Evolutionary conservation across 1,284 basidiomycete species (phyloP), one percentile per base, ranked within the genome.

Genomic region (Hemileia vastatrix): DNA sequence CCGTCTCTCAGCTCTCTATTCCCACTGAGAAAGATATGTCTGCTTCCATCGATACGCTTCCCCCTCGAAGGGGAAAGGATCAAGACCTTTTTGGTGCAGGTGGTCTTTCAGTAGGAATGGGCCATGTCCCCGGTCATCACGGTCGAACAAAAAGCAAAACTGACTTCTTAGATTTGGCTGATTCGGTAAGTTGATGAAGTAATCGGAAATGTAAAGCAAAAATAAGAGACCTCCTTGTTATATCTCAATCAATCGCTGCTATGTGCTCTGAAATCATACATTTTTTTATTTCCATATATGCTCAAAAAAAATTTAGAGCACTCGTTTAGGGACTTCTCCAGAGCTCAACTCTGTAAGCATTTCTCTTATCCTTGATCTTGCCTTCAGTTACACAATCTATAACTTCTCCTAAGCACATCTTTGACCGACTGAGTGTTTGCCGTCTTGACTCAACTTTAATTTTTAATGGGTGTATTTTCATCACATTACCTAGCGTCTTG

Each of bases 161-260:
- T 67, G 88, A 88, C 65, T 90, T 90, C 77, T 80, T 90, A 76
- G 88, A 90, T 80, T 83, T 90, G 68, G 88, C 88, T 61, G 88
- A 90, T 78, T 89, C 88, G 71, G 88, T 89, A 77, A 71, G 86
- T 82, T 15, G n/a, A n/a, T n/a, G n/a, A n/a, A n/a, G n/a, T n/a
- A n/a, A n/a, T n/a, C n/a, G n/a, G n/a, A n/a, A n/a, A n/a, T n/a
- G n/a, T n/a, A n/a, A n/a, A n/a, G n/a, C n/a, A n/a, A n/a, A n/a
- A n/a, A n/a, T n/a, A n/a, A n/a, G n/a, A n/a, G n/a, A n/a, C n/a
- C n/a, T n/a, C n/a, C n/a, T n/a, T n/a, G n/a, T n/a, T n/a, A n/a
- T n/a, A n/a, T n/a, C n/a, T n/a, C n/a, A n/a, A n/a, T n/a, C n/a
- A n/a, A n/a, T n/a, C n/a, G n/a, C n/a, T n/a, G n/a, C n/a, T n/a